A percentile compares a stretch with the other conserved stretches of the same genome.
Evolutionary conservation across 169 alveolate species (phyloP).

Genomic region (Plasmodium coatneyi): DNA sequence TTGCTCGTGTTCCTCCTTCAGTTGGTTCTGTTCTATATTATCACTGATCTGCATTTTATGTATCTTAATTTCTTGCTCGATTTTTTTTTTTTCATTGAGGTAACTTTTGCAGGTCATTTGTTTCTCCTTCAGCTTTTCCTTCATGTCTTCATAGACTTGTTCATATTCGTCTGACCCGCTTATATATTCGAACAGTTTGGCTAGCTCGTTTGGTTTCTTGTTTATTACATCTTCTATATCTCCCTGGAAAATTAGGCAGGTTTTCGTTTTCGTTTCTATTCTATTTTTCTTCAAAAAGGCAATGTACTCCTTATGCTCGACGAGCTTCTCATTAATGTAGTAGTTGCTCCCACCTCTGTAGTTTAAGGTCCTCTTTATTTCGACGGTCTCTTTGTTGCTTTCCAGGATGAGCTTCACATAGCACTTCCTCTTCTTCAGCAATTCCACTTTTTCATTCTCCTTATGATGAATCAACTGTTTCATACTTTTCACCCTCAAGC

Average conservation of each 20-base stretch:
- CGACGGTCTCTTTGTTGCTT: constrained; percentile 80
- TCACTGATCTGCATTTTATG: constrained; percentile 47
- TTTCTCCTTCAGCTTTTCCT: constrained; percentile 54
- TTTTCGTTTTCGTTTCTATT: constrained; percentile 82
- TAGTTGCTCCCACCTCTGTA: constrained; percentile 86
- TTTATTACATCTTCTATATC: constrained; percentile 91
- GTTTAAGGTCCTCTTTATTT: constrained; percentile 87
- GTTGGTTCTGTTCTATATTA: constrained; percentile 51
- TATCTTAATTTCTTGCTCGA: constrained; percentile 59
- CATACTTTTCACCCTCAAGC: constrained; percentile 89
- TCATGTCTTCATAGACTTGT: constrained; percentile 69
- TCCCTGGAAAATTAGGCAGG: constrained; percentile 92
- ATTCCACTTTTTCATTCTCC: constrained; percentile 80
- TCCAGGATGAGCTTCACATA: constrained; percentile 86
- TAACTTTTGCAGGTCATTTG: constrained; percentile 52
- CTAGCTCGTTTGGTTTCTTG: constrained; percentile 90
- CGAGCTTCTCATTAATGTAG: constrained; percentile 85
- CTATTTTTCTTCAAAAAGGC: constrained; percentile 77
- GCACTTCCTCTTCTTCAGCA: constrained; percentile 70
- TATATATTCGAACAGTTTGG: constrained; percentile 90
- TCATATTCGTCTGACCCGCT: constrained; percentile 88
- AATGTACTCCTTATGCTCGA: constrained; percentile 82
- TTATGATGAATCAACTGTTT: constrained; percentile 90
- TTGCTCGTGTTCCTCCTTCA: constrained; percentile 39
- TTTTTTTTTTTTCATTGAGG: constrained; percentile 53